Conservation (phyloP, 2,329 filamentous ascomycete genomes). For the Fusarium nygamai region DNA sequence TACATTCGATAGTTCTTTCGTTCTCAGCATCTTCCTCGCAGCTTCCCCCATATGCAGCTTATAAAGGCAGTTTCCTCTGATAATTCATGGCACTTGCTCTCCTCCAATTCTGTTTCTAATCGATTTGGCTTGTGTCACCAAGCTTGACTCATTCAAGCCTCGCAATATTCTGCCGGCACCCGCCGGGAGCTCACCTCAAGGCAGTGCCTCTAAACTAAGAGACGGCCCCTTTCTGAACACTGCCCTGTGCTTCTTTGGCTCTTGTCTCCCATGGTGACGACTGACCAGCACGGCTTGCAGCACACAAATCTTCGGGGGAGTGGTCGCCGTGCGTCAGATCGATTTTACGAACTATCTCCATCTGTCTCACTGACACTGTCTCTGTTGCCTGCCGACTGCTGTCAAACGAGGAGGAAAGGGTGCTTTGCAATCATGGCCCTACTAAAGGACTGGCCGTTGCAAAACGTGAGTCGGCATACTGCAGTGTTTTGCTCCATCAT, state of each 20-base stretch:
- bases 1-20: background rate
- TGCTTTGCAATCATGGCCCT: constrained; percentile 51
- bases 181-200: constrained; percentile 1
- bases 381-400: background rate
- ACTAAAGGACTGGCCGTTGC: constrained; percentile 61
- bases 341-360: background rate
- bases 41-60: background rate
- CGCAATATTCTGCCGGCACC: constrained; percentile 17
- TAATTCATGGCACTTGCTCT: background rate
- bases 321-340: background rate
- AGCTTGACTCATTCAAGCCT: background rate
- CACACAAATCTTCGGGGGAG: background rate
- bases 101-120: background rate
- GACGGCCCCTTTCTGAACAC: background rate
- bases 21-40: background rate
- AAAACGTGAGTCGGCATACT: constrained; percentile 48
- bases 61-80: background rate
- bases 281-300: background rate
- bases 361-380: background rate
- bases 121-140: background rate
- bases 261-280: background rate
- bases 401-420: background rate
- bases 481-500: background rate
- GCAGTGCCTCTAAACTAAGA: background rate
- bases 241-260: background rate